Conservation (phyloP, 2,329 filamentous ascomycete species). For the Xylariaceae sp. region DNA sequence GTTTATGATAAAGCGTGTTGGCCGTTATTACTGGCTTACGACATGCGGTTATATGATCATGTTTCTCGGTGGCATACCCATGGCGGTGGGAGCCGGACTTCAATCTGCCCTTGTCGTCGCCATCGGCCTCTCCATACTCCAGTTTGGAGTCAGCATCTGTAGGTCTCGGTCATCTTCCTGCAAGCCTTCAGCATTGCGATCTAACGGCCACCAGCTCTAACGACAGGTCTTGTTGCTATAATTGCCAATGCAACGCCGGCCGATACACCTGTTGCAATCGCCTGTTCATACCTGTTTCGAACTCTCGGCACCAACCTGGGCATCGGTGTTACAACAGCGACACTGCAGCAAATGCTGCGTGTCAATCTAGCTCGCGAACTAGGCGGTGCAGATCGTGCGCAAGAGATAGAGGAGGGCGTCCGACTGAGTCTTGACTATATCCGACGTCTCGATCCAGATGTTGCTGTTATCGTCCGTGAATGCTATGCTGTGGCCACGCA, state of each 20-base stretch:
- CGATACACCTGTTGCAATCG: slow-evolving; percentile 72
- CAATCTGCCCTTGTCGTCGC: slow-evolving; percentile 51
- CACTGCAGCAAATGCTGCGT: slow-evolving; percentile 66
- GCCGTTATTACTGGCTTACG: slow-evolving; percentile 72
- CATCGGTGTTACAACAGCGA: slow-evolving; percentile 65
- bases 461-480: slow-evolving; percentile 55
- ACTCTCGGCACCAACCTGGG: slow-evolving; percentile 74
- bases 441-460: slow-evolving; percentile 55
- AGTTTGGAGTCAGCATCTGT: slow-evolving; percentile 37
- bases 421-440: slow-evolving; percentile 68
- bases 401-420: slow-evolving; percentile 64
- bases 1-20: slow-evolving; percentile 23
- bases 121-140: slow-evolving; percentile 51
- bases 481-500: slow-evolving; percentile 57
- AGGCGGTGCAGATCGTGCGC: slow-evolving; percentile 52
- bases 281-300: slow-evolving; percentile 78
- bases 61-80: slow-evolving; percentile 48
- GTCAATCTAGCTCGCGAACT: slow-evolving; percentile 51
- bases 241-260: slow-evolving; percentile 64
- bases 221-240: slow-evolving; percentile 66
- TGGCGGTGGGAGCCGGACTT: slow-evolving; percentile 52
- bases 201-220: slow-evolving; percentile 52
- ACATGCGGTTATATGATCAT: slow-evolving; percentile 51
- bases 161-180: slow-evolving; percentile 13
- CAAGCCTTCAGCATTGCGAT: not conserved